Evolutionary conservation across 1,284 basidiomycete genomes (phyloP), one percentile per base, ranked within the genome.

Genomic region (Boletus smithii): DNA sequence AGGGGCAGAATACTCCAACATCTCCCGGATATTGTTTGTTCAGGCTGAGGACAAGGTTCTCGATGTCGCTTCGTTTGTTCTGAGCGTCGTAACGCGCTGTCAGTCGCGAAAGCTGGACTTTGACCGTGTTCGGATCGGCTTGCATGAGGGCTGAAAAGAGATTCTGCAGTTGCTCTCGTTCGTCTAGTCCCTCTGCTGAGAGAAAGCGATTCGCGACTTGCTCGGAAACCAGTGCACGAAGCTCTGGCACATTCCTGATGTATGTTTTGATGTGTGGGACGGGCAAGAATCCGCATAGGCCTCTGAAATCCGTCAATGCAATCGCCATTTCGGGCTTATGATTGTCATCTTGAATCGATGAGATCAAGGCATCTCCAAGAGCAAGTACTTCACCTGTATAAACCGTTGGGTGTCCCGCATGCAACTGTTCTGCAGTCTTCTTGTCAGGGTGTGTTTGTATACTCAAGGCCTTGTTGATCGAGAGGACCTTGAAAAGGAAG

Each of bases 311-410:
- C 0, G 94, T 95, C 46, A 99, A 70, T 1, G 97, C 97, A 42
- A 99, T 80, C 10, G 95, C 94, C 92, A 99, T 97, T 68, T 99
- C 97, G 4, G 97, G 97, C 70, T 97, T 97, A 63, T 97, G 94
- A 62, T 97, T 97, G 11, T 83, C 78, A 68, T 97, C 92, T 60
- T 27, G 53, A 27, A 24, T 23, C 29, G 14, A 37, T 60, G 44
- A 57, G 52, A 42, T 32, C 14, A 13, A 9, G 38, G 13, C 11
- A 38, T 18, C 22, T 17, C n/a, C 14, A 34, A 31, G 34, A 45
- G 26, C 10, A 35, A 27, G 27, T 16, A 1, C 61, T 75, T 43
- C 55, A 88, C 91, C 94, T 74, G 93, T 95, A 73, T 97, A 97
- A 49, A 97, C 77, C 41, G 91, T 79, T 0, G 93, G 92, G 49